Conservation (phyloP, 371 early-diverging fungal genomes). For the Funneliformis caledonium region DNA sequence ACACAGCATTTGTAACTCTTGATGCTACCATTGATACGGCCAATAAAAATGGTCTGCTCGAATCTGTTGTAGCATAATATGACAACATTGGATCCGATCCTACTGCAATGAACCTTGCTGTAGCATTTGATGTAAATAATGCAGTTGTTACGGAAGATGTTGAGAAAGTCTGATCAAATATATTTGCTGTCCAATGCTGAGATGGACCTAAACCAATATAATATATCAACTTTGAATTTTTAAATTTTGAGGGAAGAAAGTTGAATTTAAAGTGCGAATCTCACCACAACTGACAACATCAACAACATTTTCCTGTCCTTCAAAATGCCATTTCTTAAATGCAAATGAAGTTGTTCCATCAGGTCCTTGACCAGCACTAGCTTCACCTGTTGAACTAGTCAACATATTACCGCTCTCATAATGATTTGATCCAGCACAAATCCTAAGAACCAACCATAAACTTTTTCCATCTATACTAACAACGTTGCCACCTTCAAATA, state of each 20-base stretch:
- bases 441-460: slow-evolving; percentile 10
- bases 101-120: background rate
- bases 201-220: background rate
- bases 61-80: slow-evolving; percentile 18
- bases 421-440: background rate
- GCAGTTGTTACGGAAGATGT: background rate
- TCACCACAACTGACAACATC: slow-evolving; percentile 24
- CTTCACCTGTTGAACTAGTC: background rate
- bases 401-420: background rate
- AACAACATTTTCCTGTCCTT: background rate
- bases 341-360: slow-evolving; percentile 1
- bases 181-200: background rate
- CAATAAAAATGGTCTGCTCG: slow-evolving; percentile 7
- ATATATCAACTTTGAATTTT: background rate
- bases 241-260: background rate
- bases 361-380: background rate
- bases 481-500: slow-evolving; percentile 14
- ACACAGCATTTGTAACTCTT: slow-evolving; percentile 19
- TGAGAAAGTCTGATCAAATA: background rate
- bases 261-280: background rate
- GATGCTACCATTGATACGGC: slow-evolving; percentile 1
- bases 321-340: slow-evolving; percentile 23
- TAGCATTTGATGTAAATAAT: background rate
- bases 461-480: slow-evolving; percentile 30
- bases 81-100: slow-evolving; percentile 15